phyloP scores from a whole-genome alignment of 345 rosid species.

The Gossypium thurberi region DNA sequence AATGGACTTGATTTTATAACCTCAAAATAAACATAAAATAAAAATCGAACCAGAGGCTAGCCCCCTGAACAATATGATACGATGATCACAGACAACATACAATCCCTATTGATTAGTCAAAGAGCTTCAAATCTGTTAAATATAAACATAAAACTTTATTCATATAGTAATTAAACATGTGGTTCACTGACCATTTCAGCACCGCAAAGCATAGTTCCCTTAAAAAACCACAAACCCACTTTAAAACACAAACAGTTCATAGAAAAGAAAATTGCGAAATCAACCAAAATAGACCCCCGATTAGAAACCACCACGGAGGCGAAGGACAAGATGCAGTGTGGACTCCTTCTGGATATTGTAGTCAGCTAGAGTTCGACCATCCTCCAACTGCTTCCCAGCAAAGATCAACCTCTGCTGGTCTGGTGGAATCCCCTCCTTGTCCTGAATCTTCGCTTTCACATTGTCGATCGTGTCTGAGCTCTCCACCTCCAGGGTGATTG shows the following conservation, averaged over 20 bases:
- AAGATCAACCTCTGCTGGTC: conserved; percentile 46
- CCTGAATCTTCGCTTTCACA: conserved; percentile 42
- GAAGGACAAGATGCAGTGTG: conserved; percentile 47
- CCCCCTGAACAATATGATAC: too few species aligned
- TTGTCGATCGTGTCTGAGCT: conserved; percentile 43
- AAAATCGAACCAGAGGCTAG: too few species aligned
- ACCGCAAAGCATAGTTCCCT: background rate
- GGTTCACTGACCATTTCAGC: background rate
- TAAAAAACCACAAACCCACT: background rate
- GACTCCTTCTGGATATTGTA: conserved; percentile 43
- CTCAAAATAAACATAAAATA: too few species aligned
- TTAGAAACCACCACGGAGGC: conserved; percentile 49
- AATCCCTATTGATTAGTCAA: too few species aligned
- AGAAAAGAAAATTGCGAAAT: background rate
- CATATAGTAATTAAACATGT: background rate
- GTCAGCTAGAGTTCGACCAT: conserved; percentile 41
- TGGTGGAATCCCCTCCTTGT: conserved; percentile 43
- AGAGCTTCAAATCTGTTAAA: background rate
- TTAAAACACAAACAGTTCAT: background rate
- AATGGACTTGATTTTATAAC: too few species aligned
- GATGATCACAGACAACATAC: too few species aligned
- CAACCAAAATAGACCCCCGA: background rate
- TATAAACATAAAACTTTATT: background rate
- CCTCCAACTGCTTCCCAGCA: conserved; percentile 41
- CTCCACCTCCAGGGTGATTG: conserved; percentile 34